These are phyloP conservation scores for Wickerhamiella australiensis DNA, from an alignment of 805 yeast genomes.

Conservation along the genomic window DNA sequence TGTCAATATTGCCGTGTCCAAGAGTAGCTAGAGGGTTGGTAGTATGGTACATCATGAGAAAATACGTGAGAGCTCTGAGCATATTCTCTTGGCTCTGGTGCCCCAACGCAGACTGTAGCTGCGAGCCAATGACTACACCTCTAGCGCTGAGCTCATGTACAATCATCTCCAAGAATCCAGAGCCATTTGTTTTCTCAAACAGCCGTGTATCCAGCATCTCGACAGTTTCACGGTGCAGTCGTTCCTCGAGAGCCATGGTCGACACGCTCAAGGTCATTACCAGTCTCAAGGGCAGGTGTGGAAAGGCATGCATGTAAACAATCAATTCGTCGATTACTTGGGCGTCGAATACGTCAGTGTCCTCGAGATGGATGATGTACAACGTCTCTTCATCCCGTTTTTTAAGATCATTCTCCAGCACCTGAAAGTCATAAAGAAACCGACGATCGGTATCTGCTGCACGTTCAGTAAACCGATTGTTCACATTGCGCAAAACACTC, in stretches of 20 bases:
- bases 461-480: conserved; percentile 24
- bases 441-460: conserved; percentile 25
- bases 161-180: conserved; percentile 12
- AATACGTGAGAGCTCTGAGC: conserved; percentile 25
- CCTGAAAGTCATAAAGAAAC: conserved; percentile 30
- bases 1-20: conserved; percentile 1
- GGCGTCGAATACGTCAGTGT: conserved; percentile 30
- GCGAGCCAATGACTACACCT: background rate
- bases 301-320: conserved; percentile 27
- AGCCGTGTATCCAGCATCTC: conserved; percentile 16
- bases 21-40: conserved; percentile 29
- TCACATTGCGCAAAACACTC: conserved; percentile 26
- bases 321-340: conserved; percentile 25
- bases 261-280: conserved; percentile 30
- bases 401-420: conserved; percentile 28
- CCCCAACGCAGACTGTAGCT: conserved; percentile 7
- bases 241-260: conserved; percentile 28
- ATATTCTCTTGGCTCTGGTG: conserved; percentile 8
- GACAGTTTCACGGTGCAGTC: conserved; percentile 24
- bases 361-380: conserved; percentile 28
- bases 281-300: conserved; percentile 26
- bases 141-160: conserved; percentile 1
- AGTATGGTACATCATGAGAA: conserved; percentile 28
- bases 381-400: conserved; percentile 4
- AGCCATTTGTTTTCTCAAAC: conserved; percentile 12